These are phyloP conservation scores for Clitopilus hobsonii DNA, from an alignment of 768 basidiomycete species.

Conservation along the genomic window DNA sequence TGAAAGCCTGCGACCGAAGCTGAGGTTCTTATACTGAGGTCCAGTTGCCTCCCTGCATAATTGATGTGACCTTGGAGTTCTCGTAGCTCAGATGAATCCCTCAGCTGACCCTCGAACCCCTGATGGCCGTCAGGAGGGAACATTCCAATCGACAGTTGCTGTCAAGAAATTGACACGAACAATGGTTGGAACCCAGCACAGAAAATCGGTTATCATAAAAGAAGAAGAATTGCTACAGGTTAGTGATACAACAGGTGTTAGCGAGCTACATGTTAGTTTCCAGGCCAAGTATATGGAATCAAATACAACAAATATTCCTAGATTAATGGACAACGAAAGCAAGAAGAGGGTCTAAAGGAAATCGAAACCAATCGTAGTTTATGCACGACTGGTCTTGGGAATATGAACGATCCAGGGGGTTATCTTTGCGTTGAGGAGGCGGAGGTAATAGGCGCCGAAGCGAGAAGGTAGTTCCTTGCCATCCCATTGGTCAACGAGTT, in stretches of 20 bases:
- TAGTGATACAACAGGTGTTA: not conserved
- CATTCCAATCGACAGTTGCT: not conserved
- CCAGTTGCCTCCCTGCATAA: not conserved
- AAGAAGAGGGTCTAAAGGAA: not conserved
- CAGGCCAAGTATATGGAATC: not conserved
- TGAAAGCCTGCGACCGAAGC: too few relatives aligned
- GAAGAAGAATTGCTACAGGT: not conserved
- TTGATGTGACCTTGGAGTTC: conserved; percentile 1
- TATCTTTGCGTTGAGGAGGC: conserved; percentile 45
- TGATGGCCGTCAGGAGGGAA: not conserved
- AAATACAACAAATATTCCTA: not conserved
- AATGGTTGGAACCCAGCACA: not conserved
- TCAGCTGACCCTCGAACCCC: conserved; percentile 10
- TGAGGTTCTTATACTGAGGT: not conserved
- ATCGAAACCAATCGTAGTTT: not conserved
- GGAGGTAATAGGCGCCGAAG: conserved; percentile 43
- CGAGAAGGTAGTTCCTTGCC: conserved; percentile 48
- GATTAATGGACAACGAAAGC: not conserved
- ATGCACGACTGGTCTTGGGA: conserved; percentile 28
- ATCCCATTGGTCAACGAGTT: conserved; percentile 55
- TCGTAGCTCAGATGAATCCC: not conserved
- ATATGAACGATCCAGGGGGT: conserved; percentile 48
- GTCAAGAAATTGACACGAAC: not conserved
- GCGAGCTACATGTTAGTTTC: not conserved
- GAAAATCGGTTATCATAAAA: not conserved